Conservation (phyloP, 163 green algal genomes). For the Chlorella variabilis region DNA sequence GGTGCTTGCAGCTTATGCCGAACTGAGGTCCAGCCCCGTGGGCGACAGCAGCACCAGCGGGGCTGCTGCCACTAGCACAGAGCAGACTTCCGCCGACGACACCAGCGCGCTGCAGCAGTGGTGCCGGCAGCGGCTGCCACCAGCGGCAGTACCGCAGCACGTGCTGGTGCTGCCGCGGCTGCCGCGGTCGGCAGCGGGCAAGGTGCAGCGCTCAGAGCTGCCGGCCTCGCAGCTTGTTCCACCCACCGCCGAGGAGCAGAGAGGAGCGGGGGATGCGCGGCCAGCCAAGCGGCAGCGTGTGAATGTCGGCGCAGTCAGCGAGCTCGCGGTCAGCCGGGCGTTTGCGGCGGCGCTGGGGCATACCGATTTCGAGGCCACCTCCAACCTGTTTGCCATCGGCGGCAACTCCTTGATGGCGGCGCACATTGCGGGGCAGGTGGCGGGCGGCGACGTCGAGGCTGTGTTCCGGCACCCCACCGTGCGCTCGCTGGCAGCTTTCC, state of each 20-base stretch:
- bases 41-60: background rate
- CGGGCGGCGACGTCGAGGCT: constrained; percentile 43
- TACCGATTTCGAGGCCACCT: constrained; percentile 60
- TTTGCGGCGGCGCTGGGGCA: constrained; percentile 47
- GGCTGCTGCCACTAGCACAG: background rate
- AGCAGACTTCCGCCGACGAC: background rate
- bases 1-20: constrained; percentile 31
- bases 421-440: constrained; percentile 53
- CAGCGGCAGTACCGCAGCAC: constrained; percentile 35
- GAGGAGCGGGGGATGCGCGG: background rate
- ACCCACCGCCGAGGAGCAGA: background rate
- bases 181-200: constrained; percentile 51
- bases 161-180: constrained; percentile 37
- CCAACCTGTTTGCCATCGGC: constrained; percentile 63
- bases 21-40: background rate
- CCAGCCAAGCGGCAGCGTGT: background rate
- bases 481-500: constrained; percentile 41
- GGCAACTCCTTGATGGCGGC: constrained; percentile 64
- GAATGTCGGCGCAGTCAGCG: background rate
- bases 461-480: constrained; percentile 60
- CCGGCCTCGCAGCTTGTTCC: background rate
- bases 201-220: constrained; percentile 43
- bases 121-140: constrained; percentile 36
- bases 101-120: background rate
- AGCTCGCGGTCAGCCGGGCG: constrained; percentile 33